Conservation (phyloP, 371 early-diverging fungal species). For the Dichotomocladium elegans region DNA sequence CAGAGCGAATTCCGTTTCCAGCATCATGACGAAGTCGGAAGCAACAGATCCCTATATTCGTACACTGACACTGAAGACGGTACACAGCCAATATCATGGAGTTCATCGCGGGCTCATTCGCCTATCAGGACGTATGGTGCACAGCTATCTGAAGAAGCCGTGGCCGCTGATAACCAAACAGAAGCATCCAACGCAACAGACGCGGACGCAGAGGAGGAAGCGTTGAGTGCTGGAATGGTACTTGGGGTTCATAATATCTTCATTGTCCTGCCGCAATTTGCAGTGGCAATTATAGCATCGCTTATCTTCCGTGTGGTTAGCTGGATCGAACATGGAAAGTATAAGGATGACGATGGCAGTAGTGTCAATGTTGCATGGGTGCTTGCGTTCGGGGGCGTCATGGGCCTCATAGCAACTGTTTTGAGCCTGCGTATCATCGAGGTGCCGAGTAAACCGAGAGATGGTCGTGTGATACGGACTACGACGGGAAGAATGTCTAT, state of each 20-base stretch:
- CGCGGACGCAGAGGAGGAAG: not conserved
- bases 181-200: not conserved
- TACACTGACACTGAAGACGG: no score
- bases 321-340: slow-evolving; percentile 14
- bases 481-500: not conserved
- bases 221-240: slow-evolving; percentile 46
- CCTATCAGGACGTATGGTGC: no score
- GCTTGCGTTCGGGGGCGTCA: slow-evolving; percentile 44
- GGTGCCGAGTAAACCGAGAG: slow-evolving; percentile 1
- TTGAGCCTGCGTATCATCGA: slow-evolving; percentile 21
- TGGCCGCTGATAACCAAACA: not conserved
- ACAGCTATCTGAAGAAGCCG: no score
- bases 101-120: no score
- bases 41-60: not conserved
- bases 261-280: slow-evolving; percentile 67
- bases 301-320: slow-evolving; percentile 26
- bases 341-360: slow-evolving; percentile 4
- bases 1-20: not conserved
- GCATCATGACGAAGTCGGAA: not conserved
- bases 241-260: slow-evolving; percentile 74
- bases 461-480: not conserved
- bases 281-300: slow-evolving; percentile 37
- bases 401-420: slow-evolving; percentile 40
- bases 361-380: slow-evolving; percentile 35
- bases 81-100: no score